Conservation (phyloP, 352 stramenopile species). For the Phytopythium montanum region DNA sequence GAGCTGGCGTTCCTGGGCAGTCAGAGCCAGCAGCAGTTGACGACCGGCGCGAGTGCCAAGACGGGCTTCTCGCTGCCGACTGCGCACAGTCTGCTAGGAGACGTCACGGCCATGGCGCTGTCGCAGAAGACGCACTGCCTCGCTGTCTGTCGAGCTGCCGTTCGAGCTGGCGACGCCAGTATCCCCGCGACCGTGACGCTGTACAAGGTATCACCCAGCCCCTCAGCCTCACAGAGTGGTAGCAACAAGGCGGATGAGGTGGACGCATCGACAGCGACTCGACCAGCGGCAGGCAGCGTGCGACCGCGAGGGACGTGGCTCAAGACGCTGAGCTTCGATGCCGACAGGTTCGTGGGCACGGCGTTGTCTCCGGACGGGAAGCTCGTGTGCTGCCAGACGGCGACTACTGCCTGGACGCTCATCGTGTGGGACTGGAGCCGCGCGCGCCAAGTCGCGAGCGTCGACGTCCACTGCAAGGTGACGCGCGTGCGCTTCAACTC, state of each 20-base stretch:
- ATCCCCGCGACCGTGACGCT: conserved; percentile 29
- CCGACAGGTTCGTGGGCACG: conserved; percentile 46
- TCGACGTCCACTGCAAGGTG: conserved; percentile 67
- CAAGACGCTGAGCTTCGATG: conserved; percentile 45
- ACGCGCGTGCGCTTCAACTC: conserved; percentile 72
- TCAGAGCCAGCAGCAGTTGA: conserved; percentile 11
- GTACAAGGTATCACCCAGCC: conserved; percentile 18
- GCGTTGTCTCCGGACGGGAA: conserved; percentile 69
- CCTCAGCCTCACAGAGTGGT: not conserved
- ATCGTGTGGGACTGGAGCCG: conserved; percentile 79
- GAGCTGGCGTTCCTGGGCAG: conserved; percentile 47
- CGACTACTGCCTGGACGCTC: conserved; percentile 53
- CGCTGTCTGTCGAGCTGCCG: conserved; percentile 45
- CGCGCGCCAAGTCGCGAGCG: conserved; percentile 50
- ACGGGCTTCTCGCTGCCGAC: not conserved
- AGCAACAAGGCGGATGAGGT: conserved; percentile 2
- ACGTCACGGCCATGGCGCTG: conserved; percentile 71
- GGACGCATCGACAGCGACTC: conserved; percentile 7
- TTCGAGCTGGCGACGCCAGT: conserved; percentile 18
- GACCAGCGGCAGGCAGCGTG: not conserved
- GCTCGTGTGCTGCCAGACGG: conserved; percentile 53
- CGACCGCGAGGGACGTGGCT: conserved; percentile 16
- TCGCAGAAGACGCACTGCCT: conserved; percentile 50
- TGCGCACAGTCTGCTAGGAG: conserved; percentile 23
- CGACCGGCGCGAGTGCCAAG: not conserved